Base-by-base conservation (phyloP, 2,329 filamentous ascomycete genomes). In the Fusarium napiforme region DNA sequence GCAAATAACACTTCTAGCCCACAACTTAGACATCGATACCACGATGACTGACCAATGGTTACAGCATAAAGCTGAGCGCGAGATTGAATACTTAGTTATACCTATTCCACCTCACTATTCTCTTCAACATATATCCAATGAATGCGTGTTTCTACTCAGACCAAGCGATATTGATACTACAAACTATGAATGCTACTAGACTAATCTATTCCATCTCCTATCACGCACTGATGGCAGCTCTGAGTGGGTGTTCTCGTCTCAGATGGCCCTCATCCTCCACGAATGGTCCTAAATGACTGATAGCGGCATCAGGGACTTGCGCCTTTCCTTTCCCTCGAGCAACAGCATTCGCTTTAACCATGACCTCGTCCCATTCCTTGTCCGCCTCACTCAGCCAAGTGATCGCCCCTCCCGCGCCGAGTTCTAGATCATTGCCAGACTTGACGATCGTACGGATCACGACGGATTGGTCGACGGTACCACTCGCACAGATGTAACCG, bases 341-440 rank as follows among this genome's bases (percentile, higher is more conserved):
- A 21, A 53, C 49, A 37, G 49, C 49, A 28, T 53, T 53, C 9
- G 49, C 49, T 37, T 53, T 53, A 9, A 53, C 49, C 49, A 53
- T 53, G 32, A 53, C 49, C n/a, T 53, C 49, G 7, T 53, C 32
- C 49, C 49, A 53, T 37, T 53, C 49, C 23, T 53, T 53, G 18
- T 53, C 49, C 4, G 49, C 32, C 9, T 37, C 32, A 10, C 49
- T 53, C 18, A 53, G 18, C 49, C 49, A 53, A 18, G 49, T 53
- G 18, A 53, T 53, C 0, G 49, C 49, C 11, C 49, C 32, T 19
- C 49, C 49, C 2, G 32, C 49, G 4, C 49, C 49, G 32, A 53
- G 49, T 21, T 53, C 49, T 15, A 53, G n/a, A 2, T 53, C 49
- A 37, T 53, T 26, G 9, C 49, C 49, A 21, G 49, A 53, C 32